Evolutionary conservation across 139 green algal genomes (phyloP).

Genomic region (Gonium pectorale): DNA sequence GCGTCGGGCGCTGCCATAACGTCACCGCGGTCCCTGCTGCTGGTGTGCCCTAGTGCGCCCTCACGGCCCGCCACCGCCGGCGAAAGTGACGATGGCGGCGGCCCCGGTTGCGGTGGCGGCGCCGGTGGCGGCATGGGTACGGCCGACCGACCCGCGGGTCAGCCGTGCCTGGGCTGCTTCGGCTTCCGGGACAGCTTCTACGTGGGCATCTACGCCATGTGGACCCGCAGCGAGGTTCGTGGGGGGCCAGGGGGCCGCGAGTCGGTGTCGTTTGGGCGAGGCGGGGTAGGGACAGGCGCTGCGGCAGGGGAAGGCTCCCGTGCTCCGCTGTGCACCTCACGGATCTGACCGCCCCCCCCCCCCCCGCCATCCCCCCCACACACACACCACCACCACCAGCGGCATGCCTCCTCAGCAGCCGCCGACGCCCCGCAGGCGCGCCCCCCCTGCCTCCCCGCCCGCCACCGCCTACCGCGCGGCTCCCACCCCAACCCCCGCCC

Average conservation of each 20-base stretch:
- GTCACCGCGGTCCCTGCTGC: conserved; percentile 9
- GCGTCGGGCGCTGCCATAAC: neutral
- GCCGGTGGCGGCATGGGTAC: neutral
- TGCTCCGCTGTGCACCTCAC: too few relatives aligned
- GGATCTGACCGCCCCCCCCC: too few relatives aligned
- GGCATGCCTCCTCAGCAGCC: too few relatives aligned
- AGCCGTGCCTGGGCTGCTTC: neutral
- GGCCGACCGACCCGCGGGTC: too few relatives aligned
- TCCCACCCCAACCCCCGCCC: neutral
- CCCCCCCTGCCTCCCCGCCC: too few relatives aligned
- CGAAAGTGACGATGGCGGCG: neutral
- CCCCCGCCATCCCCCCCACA: too few relatives aligned
- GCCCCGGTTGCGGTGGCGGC: neutral
- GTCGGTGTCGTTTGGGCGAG: neutral
- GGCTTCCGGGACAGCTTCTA: conserved; percentile 25
- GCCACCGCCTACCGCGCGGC: too few relatives aligned
- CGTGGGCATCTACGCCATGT: conserved; percentile 13
- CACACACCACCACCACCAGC: too few relatives aligned
- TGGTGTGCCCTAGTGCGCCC: conserved; percentile 8
- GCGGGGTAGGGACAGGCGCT: too few relatives aligned
- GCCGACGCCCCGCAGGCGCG: too few relatives aligned
- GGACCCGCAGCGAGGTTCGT: neutral
- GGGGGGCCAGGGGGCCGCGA: neutral
- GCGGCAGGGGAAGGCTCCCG: too few relatives aligned
- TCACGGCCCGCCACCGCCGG: neutral